Evolutionary conservation across 768 basidiomycete genomes (phyloP), one percentile per base, ranked within the genome.

Genomic region (Kwoniella shandongensis): DNA sequence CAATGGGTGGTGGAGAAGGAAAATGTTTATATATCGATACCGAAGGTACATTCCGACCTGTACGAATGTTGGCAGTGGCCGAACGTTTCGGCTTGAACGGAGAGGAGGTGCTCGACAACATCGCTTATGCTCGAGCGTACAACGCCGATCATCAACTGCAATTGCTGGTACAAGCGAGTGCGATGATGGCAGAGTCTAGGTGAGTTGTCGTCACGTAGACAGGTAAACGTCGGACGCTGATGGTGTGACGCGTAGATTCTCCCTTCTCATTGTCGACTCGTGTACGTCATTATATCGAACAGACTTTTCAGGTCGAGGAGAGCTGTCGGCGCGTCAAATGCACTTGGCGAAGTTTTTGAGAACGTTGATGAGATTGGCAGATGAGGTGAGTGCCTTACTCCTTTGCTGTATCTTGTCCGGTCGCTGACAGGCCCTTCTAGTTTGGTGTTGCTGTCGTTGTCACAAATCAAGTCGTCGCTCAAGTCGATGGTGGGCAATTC

Each of bases 121-220:
- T 99, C 30, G 96, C 96, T 23, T 98, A 98, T 79, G 96, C 96
- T 1, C 82, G 96, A 65, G 96, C 96, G 66, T 98, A 97, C 78
- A 99, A 99, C 69, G 94, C 93, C 36, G 96, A 98, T 73, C 96
- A 98, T 78, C 96, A 99, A 72, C 84, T 89, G 53, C 83, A 88
- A 50, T 81, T 99, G 53, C 80, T 99, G 58, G 86, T 91, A 0
- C 88, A 85, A 65, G 96, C 96, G 1, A 91, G 91, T 72, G 96
- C 93, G n/a, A 83, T 99, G 69, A 98, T 99, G 96, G 89, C 92
- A 4, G 96, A 99, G 76, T 97, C 94, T 39, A 85, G 96, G 94
- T 93, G 61, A 27, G 63, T 54, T 29, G 25, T 41, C 44, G 39
- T 20, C 3, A 17, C 29, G 30, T 42, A 40, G 35, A 10, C 27